Conservation (phyloP, 371 early-diverging fungal genomes). For the Mortierella sp. region DNA sequence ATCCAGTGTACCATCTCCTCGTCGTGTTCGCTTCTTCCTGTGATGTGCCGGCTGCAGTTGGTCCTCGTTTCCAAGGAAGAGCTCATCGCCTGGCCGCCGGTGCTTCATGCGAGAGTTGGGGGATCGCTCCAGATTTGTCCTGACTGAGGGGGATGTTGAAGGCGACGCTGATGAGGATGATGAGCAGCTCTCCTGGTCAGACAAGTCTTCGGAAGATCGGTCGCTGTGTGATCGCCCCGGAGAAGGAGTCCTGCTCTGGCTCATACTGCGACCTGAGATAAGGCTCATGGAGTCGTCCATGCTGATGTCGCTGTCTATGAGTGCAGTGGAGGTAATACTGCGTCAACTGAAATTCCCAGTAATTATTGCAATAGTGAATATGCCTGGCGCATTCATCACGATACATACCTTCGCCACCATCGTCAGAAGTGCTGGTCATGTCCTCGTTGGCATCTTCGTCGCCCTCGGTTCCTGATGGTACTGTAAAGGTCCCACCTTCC, state of each 20-base stretch:
- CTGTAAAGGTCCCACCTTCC: neutral
- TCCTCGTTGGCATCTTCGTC: constrained; percentile 25
- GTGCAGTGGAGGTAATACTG: neutral
- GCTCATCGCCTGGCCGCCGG: constrained; percentile 43
- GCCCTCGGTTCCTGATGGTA: neutral
- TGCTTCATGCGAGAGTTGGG: constrained; percentile 29
- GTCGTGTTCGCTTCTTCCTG: constrained; percentile 8
- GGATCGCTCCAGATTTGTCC: constrained; percentile 17
- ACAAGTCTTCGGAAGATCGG: constrained; percentile 35
- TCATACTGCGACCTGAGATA: constrained; percentile 28
- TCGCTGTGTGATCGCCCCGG: constrained; percentile 22
- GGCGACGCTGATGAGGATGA: constrained; percentile 26
- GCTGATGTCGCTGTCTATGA: constrained; percentile 37
- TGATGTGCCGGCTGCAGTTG: neutral
- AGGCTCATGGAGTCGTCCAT: constrained; percentile 51
- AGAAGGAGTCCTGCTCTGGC: constrained; percentile 32
- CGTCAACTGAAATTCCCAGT: neutral
- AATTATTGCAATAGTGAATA: too few relatives aligned
- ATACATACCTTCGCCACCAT: constrained; percentile 6
- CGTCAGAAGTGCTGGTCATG: constrained; percentile 11
- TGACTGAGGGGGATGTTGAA: neutral
- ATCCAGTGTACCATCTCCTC: constrained; percentile 11
- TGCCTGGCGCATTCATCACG: too few relatives aligned
- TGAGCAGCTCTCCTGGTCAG: constrained; percentile 31
- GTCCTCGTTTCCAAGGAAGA: constrained; percentile 33